Base-by-base conservation (phyloP, 1,139 yeast species). In the Pichia sp. region DNA sequence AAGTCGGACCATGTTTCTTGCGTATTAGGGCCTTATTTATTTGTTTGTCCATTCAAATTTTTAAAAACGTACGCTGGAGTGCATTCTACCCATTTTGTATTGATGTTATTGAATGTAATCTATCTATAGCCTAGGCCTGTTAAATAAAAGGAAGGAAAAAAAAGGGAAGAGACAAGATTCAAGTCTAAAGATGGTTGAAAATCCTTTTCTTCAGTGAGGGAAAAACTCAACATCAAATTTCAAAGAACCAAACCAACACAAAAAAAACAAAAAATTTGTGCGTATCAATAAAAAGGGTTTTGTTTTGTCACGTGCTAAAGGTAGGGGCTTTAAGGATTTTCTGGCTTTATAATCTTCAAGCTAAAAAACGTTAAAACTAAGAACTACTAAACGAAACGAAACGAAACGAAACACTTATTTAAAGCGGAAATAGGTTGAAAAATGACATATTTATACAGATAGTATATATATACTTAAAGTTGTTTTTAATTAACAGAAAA, bases 1-100 rank as follows among this genome's bases (percentile, higher is more conserved):
- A 54, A 54, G 39, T 54, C 58, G 59, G 61, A 47, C 68, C 68
- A 58, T 63, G 58, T 43, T 58, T 58, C 56, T 61, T 47, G 51
- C 54, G 53, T 54, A 51, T 53, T 53, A 48, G 44, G 50, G 53
- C 51, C 50, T 48, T 26, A 34, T 39, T 35, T 38, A 9, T 42
- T 36, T 40, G 29, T 34, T 48, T 49, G 41, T 18, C 27, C 40
- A 35, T 42, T 34, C 11, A 5, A 6, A 27, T n/a, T 48, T 46
- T 42, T 53, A 53, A 51, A 29, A 52, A 51, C 69, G 60, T 66
- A 66, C 69, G 57, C 74, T 73, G 67, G 78, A 71, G 78, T 76
- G 81, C 76, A 76, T 71, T 67, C 81, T 79, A 73, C 79, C 80
- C 80, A 75, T 75, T 65, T 67, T 75, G 70, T 49, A 37, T 44